A percentile compares a stretch with the other conserved stretches of the same genome.
These are phyloP conservation scores for Gnomoniopsis sp. DNA, from an alignment of 2,329 filamentous ascomycete species.

Conservation along the genomic window DNA sequence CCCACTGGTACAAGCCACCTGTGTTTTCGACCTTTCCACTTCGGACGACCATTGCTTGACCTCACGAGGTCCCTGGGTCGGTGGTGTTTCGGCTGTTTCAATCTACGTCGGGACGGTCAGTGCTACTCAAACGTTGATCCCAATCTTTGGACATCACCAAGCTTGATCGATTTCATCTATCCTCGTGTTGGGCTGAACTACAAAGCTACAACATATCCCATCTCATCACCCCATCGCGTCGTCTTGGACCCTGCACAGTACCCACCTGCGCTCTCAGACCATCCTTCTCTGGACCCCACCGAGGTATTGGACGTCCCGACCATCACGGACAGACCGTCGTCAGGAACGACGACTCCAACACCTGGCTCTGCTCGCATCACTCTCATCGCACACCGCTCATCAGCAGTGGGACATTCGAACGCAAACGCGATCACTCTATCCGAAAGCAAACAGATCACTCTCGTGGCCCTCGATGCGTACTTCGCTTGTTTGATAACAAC, in stretches of 20 bases:
- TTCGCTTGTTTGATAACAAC: slow-evolving; percentile 8
- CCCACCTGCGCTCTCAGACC: slow-evolving; percentile 9
- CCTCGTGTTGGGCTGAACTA: slow-evolving; percentile 12
- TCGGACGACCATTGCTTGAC: slow-evolving; percentile 21
- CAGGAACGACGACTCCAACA: not conserved
- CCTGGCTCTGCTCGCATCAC: not conserved
- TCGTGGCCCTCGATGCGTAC: slow-evolving; percentile 12
- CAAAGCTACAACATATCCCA: slow-evolving; percentile 16
- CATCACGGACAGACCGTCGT: not conserved
- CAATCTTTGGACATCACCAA: slow-evolving; percentile 28
- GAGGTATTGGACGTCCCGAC: not conserved
- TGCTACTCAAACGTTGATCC: slow-evolving; percentile 38
- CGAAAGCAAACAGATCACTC: slow-evolving; percentile 5
- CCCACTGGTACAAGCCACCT: slow-evolving; percentile 22
- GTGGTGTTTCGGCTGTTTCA: slow-evolving; percentile 39
- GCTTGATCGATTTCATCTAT: slow-evolving; percentile 21
- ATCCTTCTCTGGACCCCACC: not conserved
- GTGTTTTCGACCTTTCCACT: slow-evolving; percentile 16
- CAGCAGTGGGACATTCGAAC: not conserved
- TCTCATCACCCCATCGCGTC: slow-evolving; percentile 3
- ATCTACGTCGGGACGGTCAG: slow-evolving; percentile 32
- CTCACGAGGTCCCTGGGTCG: slow-evolving; percentile 27
- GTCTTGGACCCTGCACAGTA: slow-evolving; percentile 3
- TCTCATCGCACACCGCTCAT: not conserved
- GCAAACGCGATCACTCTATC: not conserved